Evolutionary conservation across 768 basidiomycete species (phyloP), one percentile per base, ranked within the genome.

Genomic region (Lactarius sp.): DNA sequence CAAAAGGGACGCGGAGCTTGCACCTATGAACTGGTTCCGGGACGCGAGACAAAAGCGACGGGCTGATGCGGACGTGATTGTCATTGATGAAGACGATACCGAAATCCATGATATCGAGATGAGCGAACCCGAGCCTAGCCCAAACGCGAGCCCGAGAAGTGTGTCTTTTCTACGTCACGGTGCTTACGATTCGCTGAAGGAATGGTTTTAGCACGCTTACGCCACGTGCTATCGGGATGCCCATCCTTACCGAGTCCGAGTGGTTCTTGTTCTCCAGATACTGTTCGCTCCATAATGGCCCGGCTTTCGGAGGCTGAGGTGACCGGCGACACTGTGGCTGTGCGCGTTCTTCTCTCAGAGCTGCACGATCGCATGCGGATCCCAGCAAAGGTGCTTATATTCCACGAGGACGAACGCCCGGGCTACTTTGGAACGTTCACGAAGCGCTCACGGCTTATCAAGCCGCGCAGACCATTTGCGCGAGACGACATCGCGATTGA

Each of bases 391-490:
- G 84, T 86, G 3, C 78, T 98, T 46, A 86, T 91, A 62, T 98
- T 97, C 74, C 75, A 79, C 16, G 87, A 88, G 61, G 93, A 98
- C 72, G 80, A 82, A 0, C 85, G 97, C 53, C 96, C 97, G 13
- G 94, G 94, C 1, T 98, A 96, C 74, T 88, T 86, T 69, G 96
- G 95, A 22, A 98, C 97, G 6, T 98, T 92, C 88, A 94, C 94
- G 8, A 86, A 88, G 59, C 84, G 79, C 64, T 95, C 94, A 14
- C 79, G 79, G 18, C 75, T 84, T 39, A 85, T 98, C 63, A 88
- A 93, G 0, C 87, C 94, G 2, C 85, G 97, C 16, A 83, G 81
- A 18, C 95, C 97, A 1, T 88, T 96, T 64, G 85, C 81, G 2
- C 83, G 83, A 67, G 97, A 99, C 70, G 78, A 83, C 12, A 77